Base-by-base conservation (phyloP, 345 rosid genomes). In the Camelina laxa region DNA sequence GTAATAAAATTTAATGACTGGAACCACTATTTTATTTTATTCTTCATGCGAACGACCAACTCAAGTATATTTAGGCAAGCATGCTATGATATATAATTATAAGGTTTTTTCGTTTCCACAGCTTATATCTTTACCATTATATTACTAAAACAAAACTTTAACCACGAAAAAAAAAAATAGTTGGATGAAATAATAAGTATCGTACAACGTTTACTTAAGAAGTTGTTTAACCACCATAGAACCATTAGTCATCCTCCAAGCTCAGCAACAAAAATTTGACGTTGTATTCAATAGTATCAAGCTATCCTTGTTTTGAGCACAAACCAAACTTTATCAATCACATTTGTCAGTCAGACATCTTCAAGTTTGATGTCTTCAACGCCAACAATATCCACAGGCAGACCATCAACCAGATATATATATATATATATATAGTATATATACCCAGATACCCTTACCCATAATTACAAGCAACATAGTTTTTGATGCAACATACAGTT, bases 41-140 rank as follows among this genome's bases (percentile, higher is more conserved):
- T 38, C 5, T 12, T 8, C 65, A 65, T 21, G 57, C 20, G 14
- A 35, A 56, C 31, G 47, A 72, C 50, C 65, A 45, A 35, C 38
- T 45, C 65, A 20, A 15, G 1, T 55, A 48, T n/a, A 39, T 24
- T 24, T 22, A 41, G 15, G 60, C 72, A 66, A 66, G 73, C 36
- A n/a, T 16, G 71, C 50, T 38, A 21, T 33, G 7, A 71, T 31
- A 15, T 35, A 31, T 48, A 31, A 8, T 36, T 49, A 10, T 7
- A 16, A n/a, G 15, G 10, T 13, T 61, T 45, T 45, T 5, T 1
- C 7, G 8, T 13, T 33, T 44, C 6, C 55, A 24, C 65, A 22
- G 16, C 36, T 51, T 20, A 67, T 67, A 27, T 24, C 2, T 2
- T 19, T 67, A 51, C n/a, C 35, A 21, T 20, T 4, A 41, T 24